Conservation (phyloP, 768 basidiomycete genomes). For the Xanthoconium stramineum region DNA sequence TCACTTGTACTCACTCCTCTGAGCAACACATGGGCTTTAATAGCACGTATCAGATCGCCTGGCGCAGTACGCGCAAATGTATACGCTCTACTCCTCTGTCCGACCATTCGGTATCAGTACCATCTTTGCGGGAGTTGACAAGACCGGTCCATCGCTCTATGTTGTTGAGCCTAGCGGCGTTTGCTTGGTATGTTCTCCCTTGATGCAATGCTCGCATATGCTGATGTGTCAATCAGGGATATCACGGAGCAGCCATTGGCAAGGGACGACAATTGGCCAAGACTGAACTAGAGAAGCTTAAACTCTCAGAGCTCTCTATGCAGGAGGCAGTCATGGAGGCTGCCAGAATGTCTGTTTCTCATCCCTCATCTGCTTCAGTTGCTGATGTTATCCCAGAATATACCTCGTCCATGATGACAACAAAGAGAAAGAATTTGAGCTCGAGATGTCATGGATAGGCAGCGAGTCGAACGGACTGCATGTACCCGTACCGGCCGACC, state of each 20-base stretch:
- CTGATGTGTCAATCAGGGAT: conserved; percentile 56
- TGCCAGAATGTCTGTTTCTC: conserved; percentile 79
- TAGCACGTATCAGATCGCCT: conserved; percentile 73
- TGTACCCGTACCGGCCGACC: conserved; percentile 78
- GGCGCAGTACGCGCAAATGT: conserved; percentile 87
- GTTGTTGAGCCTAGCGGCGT: conserved; percentile 95
- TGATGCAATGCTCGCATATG: background rate
- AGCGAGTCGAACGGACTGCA: conserved; percentile 79
- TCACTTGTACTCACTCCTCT: background rate
- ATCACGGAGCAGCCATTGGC: conserved; percentile 94
- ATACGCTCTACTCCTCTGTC: conserved; percentile 97
- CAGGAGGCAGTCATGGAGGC: conserved; percentile 90
- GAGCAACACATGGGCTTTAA: background rate
- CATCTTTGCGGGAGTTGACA: conserved; percentile 86
- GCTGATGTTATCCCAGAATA: conserved; percentile 54
- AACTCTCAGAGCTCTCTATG: conserved; percentile 72
- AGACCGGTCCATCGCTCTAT: conserved; percentile 80
- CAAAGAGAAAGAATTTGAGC: conserved; percentile 97
- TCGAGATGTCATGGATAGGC: conserved; percentile 97
- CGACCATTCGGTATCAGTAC: conserved; percentile 96
- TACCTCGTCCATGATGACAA: conserved; percentile 97
- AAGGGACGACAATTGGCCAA: conserved; percentile 98
- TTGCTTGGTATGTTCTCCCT: conserved; percentile 60
- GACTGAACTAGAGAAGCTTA: conserved; percentile 96
- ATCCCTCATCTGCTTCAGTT: background rate